Conservation (phyloP, 2,329 filamentous ascomycete species). For the Zalaria obscura region DNA sequence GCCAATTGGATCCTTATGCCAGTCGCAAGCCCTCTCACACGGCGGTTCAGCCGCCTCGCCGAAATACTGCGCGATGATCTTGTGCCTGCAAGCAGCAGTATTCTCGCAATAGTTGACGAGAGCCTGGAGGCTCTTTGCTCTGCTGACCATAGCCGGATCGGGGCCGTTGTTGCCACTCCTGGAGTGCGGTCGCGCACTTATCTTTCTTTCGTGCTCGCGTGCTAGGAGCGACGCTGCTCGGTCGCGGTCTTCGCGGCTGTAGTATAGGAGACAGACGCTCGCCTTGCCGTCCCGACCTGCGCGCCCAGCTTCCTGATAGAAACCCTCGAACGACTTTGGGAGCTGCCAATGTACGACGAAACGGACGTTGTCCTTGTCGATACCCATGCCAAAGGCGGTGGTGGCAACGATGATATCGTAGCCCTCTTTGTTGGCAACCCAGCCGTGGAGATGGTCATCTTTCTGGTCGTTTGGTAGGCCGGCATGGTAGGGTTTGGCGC, state of each 20-base stretch:
- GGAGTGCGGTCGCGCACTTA: conserved; percentile 28
- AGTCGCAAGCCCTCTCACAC: conserved; percentile 36
- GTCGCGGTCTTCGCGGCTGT: conserved; percentile 75
- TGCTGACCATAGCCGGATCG: conserved; percentile 23
- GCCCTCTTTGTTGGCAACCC: conserved; percentile 58
- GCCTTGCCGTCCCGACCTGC: conserved; percentile 84
- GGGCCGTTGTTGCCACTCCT: conserved; percentile 24
- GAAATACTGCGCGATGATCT: conserved; percentile 62
- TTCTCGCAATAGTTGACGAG: conserved; percentile 74
- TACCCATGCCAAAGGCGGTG: conserved; percentile 95
- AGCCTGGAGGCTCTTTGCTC: conserved; percentile 32
- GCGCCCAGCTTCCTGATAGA: conserved; percentile 88
- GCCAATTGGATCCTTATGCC: conserved; percentile 28
- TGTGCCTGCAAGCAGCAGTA: conserved; percentile 59
- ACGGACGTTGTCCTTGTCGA: conserved; percentile 87
- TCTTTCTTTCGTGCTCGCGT: conserved; percentile 24
- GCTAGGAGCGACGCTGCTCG: conserved; percentile 45
- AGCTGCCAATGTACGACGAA: conserved; percentile 93
- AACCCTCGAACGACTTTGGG: conserved; percentile 87
- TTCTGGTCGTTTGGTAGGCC: conserved; percentile 52
- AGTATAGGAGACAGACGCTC: conserved; percentile 78
- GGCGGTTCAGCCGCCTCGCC: conserved; percentile 37
- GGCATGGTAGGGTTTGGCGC: conserved; percentile 60
- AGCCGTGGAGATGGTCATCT: conserved; percentile 54
- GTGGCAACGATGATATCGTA: conserved; percentile 93